These are phyloP conservation scores for Ascochyta viciae-villosae DNA, from an alignment of 2,329 filamentous ascomycete genomes.

Conservation along the genomic window DNA sequence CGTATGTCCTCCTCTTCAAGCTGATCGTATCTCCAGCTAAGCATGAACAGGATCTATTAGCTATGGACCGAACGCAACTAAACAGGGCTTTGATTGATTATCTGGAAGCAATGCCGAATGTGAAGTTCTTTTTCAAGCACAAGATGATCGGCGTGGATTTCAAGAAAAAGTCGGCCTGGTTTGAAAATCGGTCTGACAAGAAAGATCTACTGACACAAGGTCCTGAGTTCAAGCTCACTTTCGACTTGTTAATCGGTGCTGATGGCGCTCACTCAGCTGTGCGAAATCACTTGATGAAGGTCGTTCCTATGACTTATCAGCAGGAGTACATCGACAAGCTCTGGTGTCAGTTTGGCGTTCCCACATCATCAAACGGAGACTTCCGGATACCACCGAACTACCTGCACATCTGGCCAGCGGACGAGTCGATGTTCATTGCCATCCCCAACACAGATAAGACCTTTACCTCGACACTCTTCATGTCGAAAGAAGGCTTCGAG, in stretches of 20 bases:
- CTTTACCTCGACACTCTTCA: constrained; percentile 94
- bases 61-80: constrained; percentile 82
- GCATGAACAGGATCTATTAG: constrained; percentile 73
- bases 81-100: constrained; percentile 86
- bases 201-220: constrained; percentile 34
- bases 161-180: constrained; percentile 79
- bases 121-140: constrained; percentile 90
- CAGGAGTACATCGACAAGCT: constrained; percentile 96
- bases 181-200: constrained; percentile 63
- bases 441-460: constrained; percentile 87
- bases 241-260: constrained; percentile 92
- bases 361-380: constrained; percentile 58
- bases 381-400: constrained; percentile 91
- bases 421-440: constrained; percentile 97
- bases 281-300: constrained; percentile 96
- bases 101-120: constrained; percentile 83
- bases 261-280: constrained; percentile 94
- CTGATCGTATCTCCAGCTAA: constrained; percentile 17
- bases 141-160: constrained; percentile 93
- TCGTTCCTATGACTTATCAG: constrained; percentile 83
- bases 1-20: constrained; percentile 58
- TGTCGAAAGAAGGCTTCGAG: constrained; percentile 74
- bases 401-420: constrained; percentile 95
- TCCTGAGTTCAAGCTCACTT: constrained; percentile 79
- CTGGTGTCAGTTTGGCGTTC: constrained; percentile 95